Percentiles rank a stretch among this genome's conserved stretches.
phyloP scores from a whole-genome alignment of 805 yeast species.

The Cyberlindnera xylosilytica region DNA sequence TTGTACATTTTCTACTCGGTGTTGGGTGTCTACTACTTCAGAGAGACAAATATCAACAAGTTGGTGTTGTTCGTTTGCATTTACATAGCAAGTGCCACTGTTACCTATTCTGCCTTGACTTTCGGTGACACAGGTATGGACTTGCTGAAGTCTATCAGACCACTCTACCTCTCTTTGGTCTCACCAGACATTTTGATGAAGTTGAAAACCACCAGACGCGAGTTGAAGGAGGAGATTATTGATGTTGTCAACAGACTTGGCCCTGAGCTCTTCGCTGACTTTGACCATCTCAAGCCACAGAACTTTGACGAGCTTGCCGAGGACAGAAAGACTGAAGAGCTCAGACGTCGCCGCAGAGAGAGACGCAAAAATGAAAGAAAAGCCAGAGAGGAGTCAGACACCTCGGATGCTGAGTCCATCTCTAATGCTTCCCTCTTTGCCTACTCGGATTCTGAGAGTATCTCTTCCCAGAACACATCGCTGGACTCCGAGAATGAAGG shows the following conservation, averaged over 20 bases:
- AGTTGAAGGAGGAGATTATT: conserved; percentile 70
- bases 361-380: conserved; percentile 24
- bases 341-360: conserved; percentile 35
- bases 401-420: conserved; percentile 42
- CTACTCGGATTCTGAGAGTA: conserved; percentile 33
- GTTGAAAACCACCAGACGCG: conserved; percentile 58
- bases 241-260: conserved; percentile 78
- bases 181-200: conserved; percentile 54
- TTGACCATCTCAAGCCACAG: conserved; percentile 42
- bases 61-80: conserved; percentile 35
- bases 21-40: conserved; percentile 41
- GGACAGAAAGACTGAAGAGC: conserved; percentile 34
- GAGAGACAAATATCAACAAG: conserved; percentile 32
- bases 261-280: conserved; percentile 83
- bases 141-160: conserved; percentile 75
- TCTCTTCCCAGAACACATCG: conserved; percentile 28
- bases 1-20: conserved; percentile 78
- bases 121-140: conserved; percentile 95
- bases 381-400: conserved; percentile 13
- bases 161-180: conserved; percentile 65
- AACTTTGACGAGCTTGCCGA: conserved; percentile 31
- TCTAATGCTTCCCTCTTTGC: conserved; percentile 41
- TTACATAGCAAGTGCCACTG: conserved; percentile 62
- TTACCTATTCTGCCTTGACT: conserved; percentile 87
- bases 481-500: conserved; percentile 13